Conservation (phyloP, 2,329 filamentous ascomycete species). For the Ophiognomonia clavigignenti-juglandacearum region DNA sequence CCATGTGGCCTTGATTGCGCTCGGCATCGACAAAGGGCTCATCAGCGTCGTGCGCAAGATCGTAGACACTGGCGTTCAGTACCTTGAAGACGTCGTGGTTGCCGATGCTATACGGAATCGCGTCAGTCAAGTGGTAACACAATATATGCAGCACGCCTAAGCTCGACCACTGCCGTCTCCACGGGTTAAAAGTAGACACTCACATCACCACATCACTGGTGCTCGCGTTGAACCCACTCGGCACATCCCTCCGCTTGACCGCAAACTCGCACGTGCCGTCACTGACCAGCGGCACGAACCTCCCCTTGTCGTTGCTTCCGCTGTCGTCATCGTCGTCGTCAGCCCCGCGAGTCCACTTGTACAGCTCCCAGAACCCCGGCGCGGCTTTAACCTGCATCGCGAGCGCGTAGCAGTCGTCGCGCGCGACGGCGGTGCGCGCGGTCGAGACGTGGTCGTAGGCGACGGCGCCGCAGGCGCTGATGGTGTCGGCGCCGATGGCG, state of each 20-base stretch:
- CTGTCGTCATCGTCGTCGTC: no score
- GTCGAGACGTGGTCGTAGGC: constrained; percentile 1
- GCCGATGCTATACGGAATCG: constrained; percentile 1
- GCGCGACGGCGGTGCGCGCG: constrained; percentile 2
- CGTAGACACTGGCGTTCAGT: constrained; percentile 4
- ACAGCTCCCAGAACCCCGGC: constrained; percentile 3
- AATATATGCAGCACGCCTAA: no score
- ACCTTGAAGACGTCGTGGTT: constrained; percentile 7
- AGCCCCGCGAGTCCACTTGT: not conserved
- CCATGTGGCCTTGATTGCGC: constrained; percentile 6
- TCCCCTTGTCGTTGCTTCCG: not conserved
- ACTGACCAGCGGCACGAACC: not conserved
- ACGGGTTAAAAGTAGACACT: not conserved
- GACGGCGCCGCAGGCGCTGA: constrained; percentile 2
- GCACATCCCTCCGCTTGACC: not conserved
- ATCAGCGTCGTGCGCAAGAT: not conserved
- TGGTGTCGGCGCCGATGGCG: not conserved
- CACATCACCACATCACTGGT: constrained; percentile 1
- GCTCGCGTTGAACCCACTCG: not conserved
- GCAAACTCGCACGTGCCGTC: constrained; percentile 10
- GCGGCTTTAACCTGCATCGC: not conserved
- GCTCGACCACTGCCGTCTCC: no score
- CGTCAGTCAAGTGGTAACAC: not conserved
- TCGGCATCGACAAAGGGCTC: constrained; percentile 3
- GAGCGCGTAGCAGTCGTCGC: not conserved